Evolutionary conservation across 805 yeast genomes (phyloP).

Genomic region (Tanozyma kutaoensis): DNA sequence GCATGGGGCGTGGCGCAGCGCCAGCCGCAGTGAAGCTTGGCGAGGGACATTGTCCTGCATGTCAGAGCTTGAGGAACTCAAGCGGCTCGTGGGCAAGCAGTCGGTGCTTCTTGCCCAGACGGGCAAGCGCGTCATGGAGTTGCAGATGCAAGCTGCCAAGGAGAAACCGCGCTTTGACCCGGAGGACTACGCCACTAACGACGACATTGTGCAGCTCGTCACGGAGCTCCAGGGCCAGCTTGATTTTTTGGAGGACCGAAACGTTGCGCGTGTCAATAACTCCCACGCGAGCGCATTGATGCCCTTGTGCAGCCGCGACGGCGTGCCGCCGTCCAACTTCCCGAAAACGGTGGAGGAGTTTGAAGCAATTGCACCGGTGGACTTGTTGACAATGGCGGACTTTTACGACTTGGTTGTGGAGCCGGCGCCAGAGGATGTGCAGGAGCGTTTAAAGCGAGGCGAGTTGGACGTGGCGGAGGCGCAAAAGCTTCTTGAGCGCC

Average conservation of each 20-base stretch:
- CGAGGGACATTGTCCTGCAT: no score
- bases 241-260: constrained; percentile 64
- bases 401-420: constrained; percentile 64
- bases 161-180: constrained; percentile 20
- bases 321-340: constrained; percentile 46
- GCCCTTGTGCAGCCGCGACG: constrained; percentile 68
- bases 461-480: constrained; percentile 29
- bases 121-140: constrained; percentile 62
- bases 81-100: constrained; percentile 49
- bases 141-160: constrained; percentile 29
- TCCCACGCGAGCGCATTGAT: constrained; percentile 40
- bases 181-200: constrained; percentile 59
- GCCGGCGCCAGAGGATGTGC: constrained; percentile 6
- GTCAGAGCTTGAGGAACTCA: constrained; percentile 40
- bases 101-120: constrained; percentile 54
- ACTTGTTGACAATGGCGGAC: constrained; percentile 41
- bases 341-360: constrained; percentile 51
- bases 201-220: constrained; percentile 76
- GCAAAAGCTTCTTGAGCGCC: constrained; percentile 7
- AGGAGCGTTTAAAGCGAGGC: constrained; percentile 3
- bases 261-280: constrained; percentile 59
- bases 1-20: no score
- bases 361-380: constrained; percentile 26
- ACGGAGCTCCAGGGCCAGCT: constrained; percentile 85
- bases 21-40: no score